phyloP scores from a whole-genome alignment of 1,284 basidiomycete species.

The Ceratobasidium sp. region DNA sequence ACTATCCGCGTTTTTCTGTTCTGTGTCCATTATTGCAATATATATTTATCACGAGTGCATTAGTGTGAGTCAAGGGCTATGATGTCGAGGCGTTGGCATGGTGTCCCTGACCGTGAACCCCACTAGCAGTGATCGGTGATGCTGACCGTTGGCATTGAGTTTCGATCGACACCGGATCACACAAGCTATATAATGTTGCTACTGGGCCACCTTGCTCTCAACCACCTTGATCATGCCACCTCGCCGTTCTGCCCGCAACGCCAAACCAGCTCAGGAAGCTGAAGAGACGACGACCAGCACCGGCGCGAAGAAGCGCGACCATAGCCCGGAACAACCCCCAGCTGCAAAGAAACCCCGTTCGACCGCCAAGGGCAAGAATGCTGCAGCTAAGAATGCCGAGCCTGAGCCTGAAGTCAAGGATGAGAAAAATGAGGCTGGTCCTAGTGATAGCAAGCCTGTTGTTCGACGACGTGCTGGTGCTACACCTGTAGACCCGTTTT shows the following conservation, averaged over 20 bases:
- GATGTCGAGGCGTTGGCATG: neutral
- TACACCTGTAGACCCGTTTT: slow-evolving; percentile 63
- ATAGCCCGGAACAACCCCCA: neutral
- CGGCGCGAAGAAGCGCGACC: slow-evolving; percentile 21
- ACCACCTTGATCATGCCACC: slow-evolving; percentile 23
- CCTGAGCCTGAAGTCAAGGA: slow-evolving; percentile 39
- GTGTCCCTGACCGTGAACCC: neutral
- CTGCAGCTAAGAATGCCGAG: slow-evolving; percentile 20
- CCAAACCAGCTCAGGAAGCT: slow-evolving; percentile 16
- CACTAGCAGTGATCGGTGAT: slow-evolving; percentile 25
- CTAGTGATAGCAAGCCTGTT: slow-evolving; percentile 48
- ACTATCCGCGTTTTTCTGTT: neutral
- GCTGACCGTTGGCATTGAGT: slow-evolving; percentile 15
- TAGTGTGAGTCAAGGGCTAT: neutral
- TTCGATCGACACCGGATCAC: neutral
- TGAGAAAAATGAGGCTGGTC: slow-evolving; percentile 45
- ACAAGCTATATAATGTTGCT: slow-evolving; percentile 7
- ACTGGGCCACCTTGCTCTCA: neutral
- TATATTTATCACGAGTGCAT: slow-evolving; percentile 20
- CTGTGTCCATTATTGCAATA: slow-evolving; percentile 38
- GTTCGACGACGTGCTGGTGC: slow-evolving; percentile 64
- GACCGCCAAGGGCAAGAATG: slow-evolving; percentile 41
- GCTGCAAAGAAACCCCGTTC: slow-evolving; percentile 34
- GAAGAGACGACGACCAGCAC: neutral
- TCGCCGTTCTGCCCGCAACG: slow-evolving; percentile 30